Evolutionary conservation across 2,329 filamentous ascomycete genomes (phyloP).

Genomic region (Chaetomium globosum): DNA sequence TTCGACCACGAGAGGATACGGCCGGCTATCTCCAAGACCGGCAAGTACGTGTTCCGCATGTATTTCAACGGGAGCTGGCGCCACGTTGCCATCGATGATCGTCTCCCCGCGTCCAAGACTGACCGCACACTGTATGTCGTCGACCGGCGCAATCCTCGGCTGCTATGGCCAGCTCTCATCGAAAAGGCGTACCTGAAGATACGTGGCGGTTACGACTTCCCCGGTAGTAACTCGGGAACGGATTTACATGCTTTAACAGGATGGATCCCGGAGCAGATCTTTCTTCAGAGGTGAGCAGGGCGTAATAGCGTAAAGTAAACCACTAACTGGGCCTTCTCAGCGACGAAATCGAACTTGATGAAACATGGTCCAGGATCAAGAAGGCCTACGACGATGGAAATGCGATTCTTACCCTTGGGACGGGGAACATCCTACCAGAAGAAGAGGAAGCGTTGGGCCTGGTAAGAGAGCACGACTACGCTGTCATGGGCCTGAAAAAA

Average conservation of each 20-base stretch:
- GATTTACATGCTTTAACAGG: constrained; percentile 91
- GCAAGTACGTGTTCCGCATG: constrained; percentile 89
- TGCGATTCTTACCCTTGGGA: constrained; percentile 87
- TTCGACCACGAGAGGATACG: constrained; percentile 61
- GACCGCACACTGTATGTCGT: constrained; percentile 81
- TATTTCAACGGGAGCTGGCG: constrained; percentile 95
- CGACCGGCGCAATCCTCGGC: constrained; percentile 76
- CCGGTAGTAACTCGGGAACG: constrained; percentile 94
- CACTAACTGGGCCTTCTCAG: constrained; percentile 44
- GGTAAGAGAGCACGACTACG: constrained; percentile 91
- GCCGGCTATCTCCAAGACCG: constrained; percentile 71
- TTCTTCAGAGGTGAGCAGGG: constrained; percentile 66
- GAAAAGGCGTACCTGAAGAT: constrained; percentile 98
- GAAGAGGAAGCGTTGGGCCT: constrained; percentile 82
- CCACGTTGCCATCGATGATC: constrained; percentile 85
- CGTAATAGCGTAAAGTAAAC: background rate
- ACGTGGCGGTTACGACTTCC: constrained; percentile 94
- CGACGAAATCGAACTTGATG: constrained; percentile 74
- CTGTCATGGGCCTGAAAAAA: constrained; percentile 75
- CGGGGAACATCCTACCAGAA: constrained; percentile 73
- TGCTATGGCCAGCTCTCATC: constrained; percentile 88
- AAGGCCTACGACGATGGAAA: constrained; percentile 75
- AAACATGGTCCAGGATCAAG: constrained; percentile 77
- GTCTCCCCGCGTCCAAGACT: constrained; percentile 75
- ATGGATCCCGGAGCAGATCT: constrained; percentile 96